A percentile compares a stretch with the other conserved stretches of the same genome.
phyloP scores from a whole-genome alignment of 1,284 basidiomycete species.

The Moniliophthora roreri region DNA sequence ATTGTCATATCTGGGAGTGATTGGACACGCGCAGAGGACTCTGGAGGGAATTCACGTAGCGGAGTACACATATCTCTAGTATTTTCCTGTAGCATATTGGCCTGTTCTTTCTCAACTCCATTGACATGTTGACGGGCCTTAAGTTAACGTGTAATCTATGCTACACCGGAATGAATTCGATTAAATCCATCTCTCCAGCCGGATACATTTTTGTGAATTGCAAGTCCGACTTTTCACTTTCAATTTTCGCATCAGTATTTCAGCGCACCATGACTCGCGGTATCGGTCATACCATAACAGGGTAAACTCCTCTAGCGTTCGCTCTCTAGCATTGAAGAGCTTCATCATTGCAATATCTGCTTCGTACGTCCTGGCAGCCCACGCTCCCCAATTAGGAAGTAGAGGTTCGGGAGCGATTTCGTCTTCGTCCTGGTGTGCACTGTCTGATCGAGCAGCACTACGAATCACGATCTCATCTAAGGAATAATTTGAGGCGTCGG shows the following conservation, averaged over 20 bases:
- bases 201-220: slow-evolving; percentile 15
- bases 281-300: slow-evolving; percentile 8
- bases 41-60: too few relatives aligned
- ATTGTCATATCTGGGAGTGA: too few relatives aligned
- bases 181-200: slow-evolving; percentile 12
- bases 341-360: slow-evolving; percentile 28
- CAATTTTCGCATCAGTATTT: background rate
- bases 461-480: too few relatives aligned
- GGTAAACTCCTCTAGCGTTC: slow-evolving; percentile 9
- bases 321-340: slow-evolving; percentile 5
- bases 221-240: slow-evolving; percentile 9
- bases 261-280: background rate
- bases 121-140: too few relatives aligned
- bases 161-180: slow-evolving; percentile 15
- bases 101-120: too few relatives aligned
- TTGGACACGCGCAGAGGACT: too few relatives aligned
- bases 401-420: slow-evolving; percentile 26
- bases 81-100: too few relatives aligned
- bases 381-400: slow-evolving; percentile 27
- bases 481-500: too few relatives aligned
- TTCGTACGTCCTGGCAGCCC: slow-evolving; percentile 25
- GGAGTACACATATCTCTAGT: too few relatives aligned
- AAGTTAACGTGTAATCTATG: too few relatives aligned
- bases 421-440: too few relatives aligned
- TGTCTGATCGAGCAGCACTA: too few relatives aligned